Conservation (phyloP, 2,329 filamentous ascomycete genomes). For the Myriosclerotinia curreyana region DNA sequence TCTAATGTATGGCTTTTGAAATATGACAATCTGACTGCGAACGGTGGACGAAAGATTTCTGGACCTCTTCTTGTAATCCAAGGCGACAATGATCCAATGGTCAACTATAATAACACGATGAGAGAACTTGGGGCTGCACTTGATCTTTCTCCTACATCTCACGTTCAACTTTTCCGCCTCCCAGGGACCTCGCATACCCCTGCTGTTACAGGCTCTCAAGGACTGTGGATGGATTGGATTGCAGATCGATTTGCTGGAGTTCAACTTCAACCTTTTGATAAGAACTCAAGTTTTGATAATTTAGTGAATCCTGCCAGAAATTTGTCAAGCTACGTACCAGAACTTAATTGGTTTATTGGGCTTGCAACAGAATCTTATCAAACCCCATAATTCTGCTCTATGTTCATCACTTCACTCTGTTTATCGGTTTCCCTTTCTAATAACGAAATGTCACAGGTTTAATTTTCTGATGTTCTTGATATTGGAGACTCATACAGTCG, state of each 20-base stretch:
- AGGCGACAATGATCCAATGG: conserved; percentile 8
- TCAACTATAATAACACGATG: conserved; percentile 11
- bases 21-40: conserved; percentile 6
- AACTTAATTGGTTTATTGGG: conserved; percentile 13
- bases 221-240: conserved; percentile 21
- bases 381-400: conserved; percentile 11
- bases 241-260: conserved; percentile 16
- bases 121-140: conserved; percentile 2
- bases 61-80: conserved; percentile 18
- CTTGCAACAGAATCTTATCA: conserved; percentile 8
- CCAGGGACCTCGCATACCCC: conserved; percentile 16
- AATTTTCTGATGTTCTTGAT: conserved; percentile 7
- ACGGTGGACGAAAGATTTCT: conserved; percentile 11
- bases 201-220: conserved; percentile 10
- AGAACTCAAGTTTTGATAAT: conserved; percentile 8
- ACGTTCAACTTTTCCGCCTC: conserved; percentile 9
- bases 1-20: conserved; percentile 11
- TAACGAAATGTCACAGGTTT: conserved; percentile 1
- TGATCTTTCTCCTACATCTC: conserved; percentile 12
- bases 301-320: conserved; percentile 4
- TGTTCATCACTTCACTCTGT: conserved; percentile 12
- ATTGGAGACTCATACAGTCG: too few relatives aligned
- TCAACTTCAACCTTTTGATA: conserved; percentile 12
- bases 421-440: conserved; percentile 11
- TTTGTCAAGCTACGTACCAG: conserved; percentile 4